Conservation (phyloP, 768 basidiomycete species). For the Agrocybe pediades region DNA sequence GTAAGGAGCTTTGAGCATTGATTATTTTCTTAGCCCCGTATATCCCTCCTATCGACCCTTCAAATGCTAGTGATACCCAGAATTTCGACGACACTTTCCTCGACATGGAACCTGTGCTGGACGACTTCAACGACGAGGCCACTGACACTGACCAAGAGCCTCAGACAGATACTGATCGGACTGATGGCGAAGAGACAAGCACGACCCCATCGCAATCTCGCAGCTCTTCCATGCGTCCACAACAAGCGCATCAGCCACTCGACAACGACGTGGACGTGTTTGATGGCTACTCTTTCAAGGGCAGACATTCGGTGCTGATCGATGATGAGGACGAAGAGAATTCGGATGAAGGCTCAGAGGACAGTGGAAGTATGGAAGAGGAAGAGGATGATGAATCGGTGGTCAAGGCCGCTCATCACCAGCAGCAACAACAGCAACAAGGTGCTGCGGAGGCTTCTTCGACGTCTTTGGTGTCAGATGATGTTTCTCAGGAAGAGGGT, state of each 20-base stretch:
- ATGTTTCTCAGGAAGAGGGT: constrained; percentile 35
- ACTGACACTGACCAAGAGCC: constrained; percentile 73
- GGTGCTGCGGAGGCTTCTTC: constrained; percentile 18
- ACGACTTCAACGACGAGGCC: constrained; percentile 63
- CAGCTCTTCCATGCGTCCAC: constrained; percentile 65
- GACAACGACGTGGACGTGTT: constrained; percentile 78
- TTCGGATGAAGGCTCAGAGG: constrained; percentile 50
- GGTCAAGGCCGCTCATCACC: constrained; percentile 14
- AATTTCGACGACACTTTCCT: constrained; percentile 98
- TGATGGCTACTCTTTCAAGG: constrained; percentile 94
- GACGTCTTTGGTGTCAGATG: constrained; percentile 13
- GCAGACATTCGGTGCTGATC: constrained; percentile 75
- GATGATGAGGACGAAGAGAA: constrained; percentile 72
- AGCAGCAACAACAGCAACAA: constrained; percentile 2
- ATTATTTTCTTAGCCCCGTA: constrained; percentile 70
- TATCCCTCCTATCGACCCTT: constrained; percentile 89
- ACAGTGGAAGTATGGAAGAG: constrained; percentile 40
- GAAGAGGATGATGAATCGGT: constrained; percentile 26
- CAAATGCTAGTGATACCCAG: constrained; percentile 92
- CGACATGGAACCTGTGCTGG: constrained; percentile 91
- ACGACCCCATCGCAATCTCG: constrained; percentile 82
- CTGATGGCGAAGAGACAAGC: constrained; percentile 74
- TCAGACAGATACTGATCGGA: constrained; percentile 69
- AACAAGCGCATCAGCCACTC: constrained; percentile 8
- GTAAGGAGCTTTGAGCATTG: constrained; percentile 2